Evolutionary conservation across 2,329 filamentous ascomycete genomes (phyloP).

Genomic region (Knoxdaviesia capensis): DNA sequence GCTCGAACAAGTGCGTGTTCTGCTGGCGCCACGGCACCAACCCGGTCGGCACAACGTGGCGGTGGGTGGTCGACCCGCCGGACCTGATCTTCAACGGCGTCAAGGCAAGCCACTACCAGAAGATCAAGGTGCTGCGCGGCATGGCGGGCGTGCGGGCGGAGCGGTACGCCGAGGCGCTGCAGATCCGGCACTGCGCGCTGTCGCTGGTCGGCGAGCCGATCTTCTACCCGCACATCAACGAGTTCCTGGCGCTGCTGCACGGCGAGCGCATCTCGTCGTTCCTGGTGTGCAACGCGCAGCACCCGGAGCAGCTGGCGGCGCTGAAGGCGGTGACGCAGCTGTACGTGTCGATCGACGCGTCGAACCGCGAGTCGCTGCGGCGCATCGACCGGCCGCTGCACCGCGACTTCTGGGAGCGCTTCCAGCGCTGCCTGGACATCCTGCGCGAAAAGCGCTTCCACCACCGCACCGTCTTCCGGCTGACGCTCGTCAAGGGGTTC

Average conservation of each 20-base stretch:
- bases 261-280: slow-evolving; percentile 77
- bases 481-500: slow-evolving; percentile 94
- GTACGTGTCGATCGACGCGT: slow-evolving; percentile 91
- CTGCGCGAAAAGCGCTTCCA: slow-evolving; percentile 62
- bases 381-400: slow-evolving; percentile 85
- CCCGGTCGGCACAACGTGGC: slow-evolving; percentile 89
- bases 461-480: slow-evolving; percentile 82
- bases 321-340: slow-evolving; percentile 80
- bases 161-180: slow-evolving; percentile 80
- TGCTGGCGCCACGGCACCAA: slow-evolving; percentile 98
- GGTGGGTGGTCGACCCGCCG: slow-evolving; percentile 84
- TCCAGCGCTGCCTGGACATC: slow-evolving; percentile 79
- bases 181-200: slow-evolving; percentile 81
- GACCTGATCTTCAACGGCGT: slow-evolving; percentile 80
- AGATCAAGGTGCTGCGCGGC: slow-evolving; percentile 92
- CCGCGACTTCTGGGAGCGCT: slow-evolving; percentile 94
- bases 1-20: slow-evolving; percentile 96
- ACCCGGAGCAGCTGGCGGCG: slow-evolving; percentile 71
- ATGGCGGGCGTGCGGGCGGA: slow-evolving; percentile 85
- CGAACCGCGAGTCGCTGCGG: slow-evolving; percentile 68
- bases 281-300: slow-evolving; percentile 91
- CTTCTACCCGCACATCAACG: slow-evolving; percentile 95
- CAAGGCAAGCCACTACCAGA: slow-evolving; percentile 82
- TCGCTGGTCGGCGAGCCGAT: slow-evolving; percentile 93
- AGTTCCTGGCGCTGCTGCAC: slow-evolving; percentile 70